A percentile compares a stretch with the other conserved stretches of the same genome.
These are phyloP conservation scores for Trapa bicornis DNA, from an alignment of 345 rosid species.

Conservation along the genomic window DNA sequence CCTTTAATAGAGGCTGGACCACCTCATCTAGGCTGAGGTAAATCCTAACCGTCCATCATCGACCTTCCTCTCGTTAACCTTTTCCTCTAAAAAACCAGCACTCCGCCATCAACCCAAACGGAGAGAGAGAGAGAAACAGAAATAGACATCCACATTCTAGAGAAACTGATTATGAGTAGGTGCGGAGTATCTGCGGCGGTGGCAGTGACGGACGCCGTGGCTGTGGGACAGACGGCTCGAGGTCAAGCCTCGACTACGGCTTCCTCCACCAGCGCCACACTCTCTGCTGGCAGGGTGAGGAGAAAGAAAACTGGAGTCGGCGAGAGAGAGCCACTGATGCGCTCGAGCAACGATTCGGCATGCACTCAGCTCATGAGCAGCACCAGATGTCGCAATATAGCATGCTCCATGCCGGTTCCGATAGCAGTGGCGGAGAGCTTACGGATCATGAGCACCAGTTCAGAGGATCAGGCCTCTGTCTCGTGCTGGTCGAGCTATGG, in stretches of 20 bases:
- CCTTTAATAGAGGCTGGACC: conserved; percentile 40
- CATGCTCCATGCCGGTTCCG: neutral
- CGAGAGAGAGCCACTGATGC: neutral
- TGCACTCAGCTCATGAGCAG: conserved; percentile 31
- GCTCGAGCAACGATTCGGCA: conserved; percentile 9
- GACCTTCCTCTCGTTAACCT: neutral
- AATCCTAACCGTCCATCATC: conserved; percentile 30
- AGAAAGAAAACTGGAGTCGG: conserved; percentile 12
- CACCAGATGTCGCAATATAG: conserved; percentile 5
- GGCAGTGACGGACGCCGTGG: conserved; percentile 22
- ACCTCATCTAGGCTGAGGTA: conserved; percentile 9
- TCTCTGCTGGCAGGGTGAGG: conserved; percentile 4
- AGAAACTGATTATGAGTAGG: conserved; percentile 27
- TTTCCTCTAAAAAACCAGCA: conserved; percentile 2
- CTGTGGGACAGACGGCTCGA: conserved; percentile 22
- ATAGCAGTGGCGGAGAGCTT: neutral
- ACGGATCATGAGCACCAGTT: conserved; percentile 19
- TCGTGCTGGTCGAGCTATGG: conserved; percentile 52
- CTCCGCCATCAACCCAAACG: neutral
- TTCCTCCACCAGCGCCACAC: conserved; percentile 4
- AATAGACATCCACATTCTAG: neutral
- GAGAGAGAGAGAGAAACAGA: neutral
- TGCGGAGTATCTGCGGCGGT: conserved; percentile 16
- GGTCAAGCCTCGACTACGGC: conserved; percentile 15
- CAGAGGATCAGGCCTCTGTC: conserved; percentile 21